Percentiles rank a stretch among this genome's conserved stretches.
These are phyloP conservation scores for Candida namnaoensis DNA, from an alignment of 805 yeast species.

Conservation along the genomic window DNA sequence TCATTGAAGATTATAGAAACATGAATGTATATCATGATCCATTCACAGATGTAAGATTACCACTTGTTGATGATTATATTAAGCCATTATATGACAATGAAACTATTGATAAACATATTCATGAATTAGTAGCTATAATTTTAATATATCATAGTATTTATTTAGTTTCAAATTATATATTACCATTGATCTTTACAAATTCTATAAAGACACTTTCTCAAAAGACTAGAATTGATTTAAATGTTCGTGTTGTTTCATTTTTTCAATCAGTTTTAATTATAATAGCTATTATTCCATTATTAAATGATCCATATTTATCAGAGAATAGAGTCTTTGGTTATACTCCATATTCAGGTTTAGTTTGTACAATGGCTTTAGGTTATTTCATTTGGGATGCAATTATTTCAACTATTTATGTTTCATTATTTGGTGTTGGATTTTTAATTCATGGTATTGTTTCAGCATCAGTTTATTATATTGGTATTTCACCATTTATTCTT, in stretches of 20 bases:
- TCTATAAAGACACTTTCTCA: slow-evolving; percentile 15
- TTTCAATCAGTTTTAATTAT: slow-evolving; percentile 70
- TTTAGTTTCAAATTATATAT: slow-evolving; percentile 9
- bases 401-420: slow-evolving; percentile 47
- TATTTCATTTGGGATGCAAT: slow-evolving; percentile 81
- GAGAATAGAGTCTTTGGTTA: slow-evolving; percentile 50
- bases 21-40: slow-evolving; percentile 16
- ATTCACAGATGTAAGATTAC: slow-evolving; percentile 13
- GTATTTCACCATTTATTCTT: slow-evolving; percentile 58
- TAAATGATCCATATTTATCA: slow-evolving; percentile 38
- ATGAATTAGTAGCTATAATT: slow-evolving; percentile 20
- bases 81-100: slow-evolving; percentile 13
- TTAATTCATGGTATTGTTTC: slow-evolving; percentile 74
- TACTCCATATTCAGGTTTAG: slow-evolving; percentile 63
- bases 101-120: slow-evolving; percentile 20
- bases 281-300: slow-evolving; percentile 48
- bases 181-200: slow-evolving; percentile 14
- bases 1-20: not conserved
- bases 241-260: slow-evolving; percentile 81
- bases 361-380: slow-evolving; percentile 57
- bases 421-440: slow-evolving; percentile 64
- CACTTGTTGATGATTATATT: slow-evolving; percentile 20
- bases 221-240: slow-evolving; percentile 61
- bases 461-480: slow-evolving; percentile 52
- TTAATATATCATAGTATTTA: slow-evolving; percentile 21